Percentiles rank a stretch among this genome's conserved stretches.
Conservation (phyloP, 805 yeast genomes). For the Wickerhamomyces ciferrii region DNA sequence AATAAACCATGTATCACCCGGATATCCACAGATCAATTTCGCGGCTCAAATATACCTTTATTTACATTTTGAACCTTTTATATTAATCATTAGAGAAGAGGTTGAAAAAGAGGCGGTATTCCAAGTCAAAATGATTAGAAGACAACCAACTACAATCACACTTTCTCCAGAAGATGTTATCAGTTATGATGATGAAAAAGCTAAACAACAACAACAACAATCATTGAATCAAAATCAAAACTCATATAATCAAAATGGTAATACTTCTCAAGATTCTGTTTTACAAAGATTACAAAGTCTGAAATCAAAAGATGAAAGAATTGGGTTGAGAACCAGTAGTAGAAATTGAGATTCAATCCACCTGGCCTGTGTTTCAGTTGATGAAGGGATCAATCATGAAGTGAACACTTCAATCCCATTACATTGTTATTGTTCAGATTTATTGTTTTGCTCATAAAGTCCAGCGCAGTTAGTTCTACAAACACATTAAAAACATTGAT, state of each 20-base stretch:
- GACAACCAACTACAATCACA: constrained; percentile 65
- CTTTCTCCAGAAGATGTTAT: constrained; percentile 63
- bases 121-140: constrained; percentile 51
- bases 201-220: neutral
- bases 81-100: too few species aligned
- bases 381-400: too few species aligned
- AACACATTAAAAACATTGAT: neutral
- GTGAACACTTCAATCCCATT: too few species aligned
- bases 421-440: too few species aligned
- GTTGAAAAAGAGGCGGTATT: too few species aligned
- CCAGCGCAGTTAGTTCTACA: too few species aligned
- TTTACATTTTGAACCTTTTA: too few species aligned
- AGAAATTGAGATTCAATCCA: neutral
- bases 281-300: constrained; percentile 5
- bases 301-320: constrained; percentile 16
- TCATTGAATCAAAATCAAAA: constrained; percentile 1
- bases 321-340: constrained; percentile 12
- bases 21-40: too few species aligned
- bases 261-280: constrained; percentile 7
- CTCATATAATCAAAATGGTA: constrained; percentile 13
- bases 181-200: constrained; percentile 24
- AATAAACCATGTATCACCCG: too few species aligned
- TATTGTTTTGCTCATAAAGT: too few species aligned
- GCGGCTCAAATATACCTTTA: too few species aligned
- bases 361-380: neutral